Conservation (phyloP, 1,139 yeast species). For the Yamadazyma dendronema region DNA sequence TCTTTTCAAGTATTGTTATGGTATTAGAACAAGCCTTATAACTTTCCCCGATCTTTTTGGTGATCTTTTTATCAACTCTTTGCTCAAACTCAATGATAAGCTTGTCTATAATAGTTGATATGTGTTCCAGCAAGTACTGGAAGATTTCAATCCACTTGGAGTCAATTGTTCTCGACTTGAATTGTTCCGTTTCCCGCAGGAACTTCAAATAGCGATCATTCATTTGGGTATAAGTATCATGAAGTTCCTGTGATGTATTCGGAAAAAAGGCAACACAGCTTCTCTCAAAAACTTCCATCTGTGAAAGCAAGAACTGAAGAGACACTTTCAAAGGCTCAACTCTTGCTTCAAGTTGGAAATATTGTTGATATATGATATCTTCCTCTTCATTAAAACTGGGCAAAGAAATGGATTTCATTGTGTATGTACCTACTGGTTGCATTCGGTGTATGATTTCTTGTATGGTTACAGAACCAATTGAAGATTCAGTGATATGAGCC, state of each 20-base stretch:
- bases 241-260: slow-evolving; percentile 32
- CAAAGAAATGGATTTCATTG: slow-evolving; percentile 22
- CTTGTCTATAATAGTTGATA: slow-evolving; percentile 26
- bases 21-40: slow-evolving; percentile 37
- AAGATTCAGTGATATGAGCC: too few relatives aligned
- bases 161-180: slow-evolving; percentile 50
- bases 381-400: slow-evolving; percentile 35
- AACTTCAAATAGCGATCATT: slow-evolving; percentile 41
- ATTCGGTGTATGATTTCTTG: slow-evolving; percentile 37
- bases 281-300: slow-evolving; percentile 46
- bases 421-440: slow-evolving; percentile 20
- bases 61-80: slow-evolving; percentile 11
- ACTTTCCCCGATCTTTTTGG: slow-evolving; percentile 15
- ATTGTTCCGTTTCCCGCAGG: slow-evolving; percentile 25
- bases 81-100: slow-evolving; percentile 25
- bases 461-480: slow-evolving; percentile 30
- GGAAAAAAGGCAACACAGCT: slow-evolving; percentile 25
- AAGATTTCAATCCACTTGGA: slow-evolving; percentile 57
- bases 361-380: slow-evolving; percentile 28
- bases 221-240: slow-evolving; percentile 39
- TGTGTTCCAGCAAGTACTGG: slow-evolving; percentile 39
- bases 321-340: slow-evolving; percentile 58
- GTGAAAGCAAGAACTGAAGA: slow-evolving; percentile 53
- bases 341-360: slow-evolving; percentile 28
- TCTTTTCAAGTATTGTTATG: slow-evolving; percentile 31